Evolutionary conservation across 495 filamentous ascomycete genomes (phyloP), one percentile per base, ranked within the genome.

Genomic region (Glutinoglossum americanum): DNA sequence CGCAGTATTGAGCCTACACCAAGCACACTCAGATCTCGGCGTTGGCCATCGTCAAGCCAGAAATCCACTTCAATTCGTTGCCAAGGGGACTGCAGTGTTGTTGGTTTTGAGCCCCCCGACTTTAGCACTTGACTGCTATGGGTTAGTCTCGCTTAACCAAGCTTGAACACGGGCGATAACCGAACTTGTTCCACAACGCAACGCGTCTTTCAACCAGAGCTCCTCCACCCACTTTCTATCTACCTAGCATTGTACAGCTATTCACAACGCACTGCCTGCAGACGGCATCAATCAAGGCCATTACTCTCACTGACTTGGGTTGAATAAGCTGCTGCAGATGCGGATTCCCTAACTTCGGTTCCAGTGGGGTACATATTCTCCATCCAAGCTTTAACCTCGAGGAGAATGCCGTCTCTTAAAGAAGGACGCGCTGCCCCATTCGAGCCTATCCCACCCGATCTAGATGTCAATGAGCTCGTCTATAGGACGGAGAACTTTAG

Each of bases 401-500:
- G 30, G 58, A 74, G 59, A 35, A 92, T 92, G 86, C 81, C 84
- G 48, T 73, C 79, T 10, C 70, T 39, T 2, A 39, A 39, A 15
- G 37, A 77, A 51, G 70, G 80, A 47, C 80, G 84, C 59, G 81
- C 79, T 23, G 77, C 80, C 19, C 71, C 73, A 0, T 96, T 98
- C 65, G 82, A 86, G 62, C 87, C 90, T 1, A 83, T 97, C 41
- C 73, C 87, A 0, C 88, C 89, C 0, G 76, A 88, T 61, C 77
- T 98, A 57, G 81, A 96, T 62, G 71, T 95, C 11, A 65, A 76
- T 33, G 66, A 71, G 0, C 72, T 95, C 2, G 86, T 95, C 28
- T 78, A 89, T 44, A 74, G 77, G 21, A 84, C 80, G 0, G 73
- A 78, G n/a, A 92, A 89, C 59, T 94, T 97, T 65, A 77, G 85